A percentile compares a stretch with the other conserved stretches of the same genome.
phyloP scores from a whole-genome alignment of 305 asterid species.

The Nicotiana rustica region DNA sequence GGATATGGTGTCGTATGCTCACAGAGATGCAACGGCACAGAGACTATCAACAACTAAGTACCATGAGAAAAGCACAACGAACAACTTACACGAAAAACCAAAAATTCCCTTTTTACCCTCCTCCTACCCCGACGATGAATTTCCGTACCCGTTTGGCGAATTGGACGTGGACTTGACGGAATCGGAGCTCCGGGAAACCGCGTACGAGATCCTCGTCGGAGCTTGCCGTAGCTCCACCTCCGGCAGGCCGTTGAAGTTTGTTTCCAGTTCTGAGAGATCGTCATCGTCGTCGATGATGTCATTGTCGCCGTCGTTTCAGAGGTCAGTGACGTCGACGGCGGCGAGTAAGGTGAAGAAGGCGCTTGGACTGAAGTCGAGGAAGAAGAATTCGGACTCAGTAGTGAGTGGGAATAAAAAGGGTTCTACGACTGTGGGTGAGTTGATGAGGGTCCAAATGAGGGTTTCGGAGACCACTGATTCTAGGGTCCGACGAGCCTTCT shows the following conservation, averaged over 20 bases:
- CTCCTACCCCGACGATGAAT: slow-evolving; percentile 16
- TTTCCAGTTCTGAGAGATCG: slow-evolving; percentile 55
- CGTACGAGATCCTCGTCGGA: slow-evolving; percentile 84
- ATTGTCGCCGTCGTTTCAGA: slow-evolving; percentile 52
- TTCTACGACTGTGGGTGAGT: slow-evolving; percentile 55
- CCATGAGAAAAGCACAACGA: not conserved
- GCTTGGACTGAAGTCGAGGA: slow-evolving; percentile 68
- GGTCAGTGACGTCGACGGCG: slow-evolving; percentile 50
- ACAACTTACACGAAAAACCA: not conserved
- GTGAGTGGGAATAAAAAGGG: slow-evolving; percentile 48
- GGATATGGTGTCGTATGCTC: slow-evolving; percentile 40
- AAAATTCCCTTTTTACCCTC: slow-evolving; percentile 28
- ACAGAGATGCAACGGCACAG: slow-evolving; percentile 32
- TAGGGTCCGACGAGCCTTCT: slow-evolving; percentile 73
- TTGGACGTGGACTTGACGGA: slow-evolving; percentile 63
- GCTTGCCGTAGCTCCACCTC: slow-evolving; percentile 78
- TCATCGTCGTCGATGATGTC: slow-evolving; percentile 43
- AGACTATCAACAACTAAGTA: slow-evolving; percentile 23
- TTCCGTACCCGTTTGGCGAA: slow-evolving; percentile 66
- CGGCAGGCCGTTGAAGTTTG: slow-evolving; percentile 71
- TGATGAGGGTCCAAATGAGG: slow-evolving; percentile 87
- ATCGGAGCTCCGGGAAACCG: slow-evolving; percentile 86
- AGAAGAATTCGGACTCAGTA: slow-evolving; percentile 44
- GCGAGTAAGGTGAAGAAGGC: slow-evolving; percentile 80
- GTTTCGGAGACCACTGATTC: slow-evolving; percentile 83